Evolutionary conservation across 805 yeast genomes (phyloP), one percentile per base, ranked within the genome.

Genomic region (Debaryomyces prosopidis): DNA sequence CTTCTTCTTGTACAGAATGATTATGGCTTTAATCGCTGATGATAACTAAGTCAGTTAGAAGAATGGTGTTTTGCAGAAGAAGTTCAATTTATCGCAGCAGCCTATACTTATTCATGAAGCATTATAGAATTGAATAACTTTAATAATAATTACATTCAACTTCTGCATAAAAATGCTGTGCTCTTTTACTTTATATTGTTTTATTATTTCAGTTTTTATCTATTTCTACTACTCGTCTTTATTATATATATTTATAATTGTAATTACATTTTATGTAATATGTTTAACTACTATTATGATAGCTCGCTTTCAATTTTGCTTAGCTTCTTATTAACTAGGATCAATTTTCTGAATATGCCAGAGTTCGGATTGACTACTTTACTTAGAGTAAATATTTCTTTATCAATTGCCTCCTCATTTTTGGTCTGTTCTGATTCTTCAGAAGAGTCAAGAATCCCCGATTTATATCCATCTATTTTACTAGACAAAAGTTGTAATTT

Each of bases 1-100:
- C 85, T 90, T 80, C 78, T 92, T 90, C 78, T 80, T 92, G 62
- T 92, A 91, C 79, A 83, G 95, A 75, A 90, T 91, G 96, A 90
- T 91, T 69, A 84, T 91, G 79, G 90, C 96, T 37, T 79, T 91
- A 63, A 89, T 92, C 61, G 82, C 84, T 36, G 90, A 85, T 55
- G 87, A 59, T 17, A 31, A 15, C 35, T 36, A 40, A 30, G 6
- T 33, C 23, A 31, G 20, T 27, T 26, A 23, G 5, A 23, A 7
- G 10, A 23, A 23, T 23, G 26, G 9, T 23, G 9, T 23, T 23
- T 23, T 23, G 26, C 26, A 23, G 26, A 7, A 23, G 26, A 10
- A 23, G 26, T 23, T 23, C 26, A 23, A 23, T 23, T 10, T 42
- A 39, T 36, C 26, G 15, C 2, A 17, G 10, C 12, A n/a, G 33